Conservation (phyloP, 1,139 yeast species). For the Debaryomyces coudertii region DNA sequence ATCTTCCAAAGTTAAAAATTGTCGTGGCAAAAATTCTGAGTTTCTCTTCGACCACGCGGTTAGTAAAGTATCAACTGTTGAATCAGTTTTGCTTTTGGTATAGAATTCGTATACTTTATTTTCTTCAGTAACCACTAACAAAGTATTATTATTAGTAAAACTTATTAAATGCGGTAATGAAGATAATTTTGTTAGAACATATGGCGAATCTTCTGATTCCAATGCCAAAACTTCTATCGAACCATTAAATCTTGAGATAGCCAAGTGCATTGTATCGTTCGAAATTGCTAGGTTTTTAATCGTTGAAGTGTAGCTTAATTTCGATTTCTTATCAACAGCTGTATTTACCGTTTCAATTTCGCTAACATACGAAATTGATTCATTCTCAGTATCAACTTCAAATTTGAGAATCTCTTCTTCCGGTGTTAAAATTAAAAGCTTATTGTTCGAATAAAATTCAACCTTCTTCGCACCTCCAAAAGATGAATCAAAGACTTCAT, state of each 20-base stretch:
- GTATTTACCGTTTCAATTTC: constrained; percentile 43
- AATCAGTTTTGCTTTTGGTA: constrained; percentile 28
- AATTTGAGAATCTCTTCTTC: constrained; percentile 66
- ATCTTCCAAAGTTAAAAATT: constrained; percentile 61
- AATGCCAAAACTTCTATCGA: constrained; percentile 56
- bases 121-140: constrained; percentile 72
- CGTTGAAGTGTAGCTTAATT: constrained; percentile 41
- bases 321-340: constrained; percentile 15
- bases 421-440: constrained; percentile 61
- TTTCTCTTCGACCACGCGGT: constrained; percentile 83
- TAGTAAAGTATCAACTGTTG: constrained; percentile 37
- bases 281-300: constrained; percentile 57
- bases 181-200: constrained; percentile 53
- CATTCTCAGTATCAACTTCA: constrained; percentile 34
- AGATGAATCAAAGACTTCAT: constrained; percentile 46
- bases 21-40: constrained; percentile 72
- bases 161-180: constrained; percentile 64
- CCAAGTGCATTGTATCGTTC: constrained; percentile 46
- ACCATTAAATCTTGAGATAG: constrained; percentile 67
- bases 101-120: constrained; percentile 71
- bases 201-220: constrained; percentile 18
- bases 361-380: constrained; percentile 36
- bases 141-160: constrained; percentile 51
- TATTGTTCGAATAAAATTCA: constrained; percentile 43
- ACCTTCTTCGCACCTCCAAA: constrained; percentile 61